These are phyloP conservation scores for Penstemon barbatus DNA, from an alignment of 257 asterid genomes.

Conservation along the genomic window DNA sequence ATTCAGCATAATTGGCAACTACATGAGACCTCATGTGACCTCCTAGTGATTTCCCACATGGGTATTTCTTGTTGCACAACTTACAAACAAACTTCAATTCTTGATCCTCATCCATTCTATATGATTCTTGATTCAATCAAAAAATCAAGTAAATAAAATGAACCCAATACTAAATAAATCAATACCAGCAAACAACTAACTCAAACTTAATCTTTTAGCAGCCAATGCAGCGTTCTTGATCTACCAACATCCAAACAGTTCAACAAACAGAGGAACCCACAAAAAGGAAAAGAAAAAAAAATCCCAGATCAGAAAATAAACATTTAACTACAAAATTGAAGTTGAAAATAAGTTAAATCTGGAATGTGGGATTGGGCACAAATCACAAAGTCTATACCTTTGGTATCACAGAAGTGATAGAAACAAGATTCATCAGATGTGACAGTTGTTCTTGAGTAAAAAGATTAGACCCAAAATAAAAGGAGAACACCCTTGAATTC, in stretches of 20 bases:
- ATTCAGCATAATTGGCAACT: slow-evolving; percentile 57
- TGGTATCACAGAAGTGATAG: slow-evolving; percentile 32
- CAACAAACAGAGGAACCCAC: slow-evolving; percentile 25
- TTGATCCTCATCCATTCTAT: slow-evolving; percentile 52
- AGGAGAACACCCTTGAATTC: slow-evolving; percentile 41
- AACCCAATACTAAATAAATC: slow-evolving; percentile 17
- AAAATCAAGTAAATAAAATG: slow-evolving; percentile 19
- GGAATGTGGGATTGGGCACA: slow-evolving; percentile 48
- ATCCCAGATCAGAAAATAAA: slow-evolving; percentile 43
- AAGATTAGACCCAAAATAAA: slow-evolving; percentile 29
- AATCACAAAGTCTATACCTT: slow-evolving; percentile 51
- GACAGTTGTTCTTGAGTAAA: slow-evolving; percentile 44
- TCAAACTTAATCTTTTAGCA: slow-evolving; percentile 26
- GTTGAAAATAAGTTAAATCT: slow-evolving; percentile 37
- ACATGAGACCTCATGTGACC: slow-evolving; percentile 91
- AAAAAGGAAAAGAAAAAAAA: slow-evolving; percentile 17
- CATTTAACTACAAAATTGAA: slow-evolving; percentile 6
- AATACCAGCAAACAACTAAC: slow-evolving; percentile 30
- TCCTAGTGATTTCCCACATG: slow-evolving; percentile 84
- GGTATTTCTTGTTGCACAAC: slow-evolving; percentile 62
- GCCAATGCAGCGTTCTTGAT: slow-evolving; percentile 36
- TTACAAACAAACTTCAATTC: slow-evolving; percentile 63
- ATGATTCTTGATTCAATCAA: slow-evolving; percentile 16
- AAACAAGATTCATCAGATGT: slow-evolving; percentile 42
- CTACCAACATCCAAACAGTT: slow-evolving; percentile 20